Conservation (phyloP, 1,284 basidiomycete genomes). For the Malassezia arunalokei region DNA sequence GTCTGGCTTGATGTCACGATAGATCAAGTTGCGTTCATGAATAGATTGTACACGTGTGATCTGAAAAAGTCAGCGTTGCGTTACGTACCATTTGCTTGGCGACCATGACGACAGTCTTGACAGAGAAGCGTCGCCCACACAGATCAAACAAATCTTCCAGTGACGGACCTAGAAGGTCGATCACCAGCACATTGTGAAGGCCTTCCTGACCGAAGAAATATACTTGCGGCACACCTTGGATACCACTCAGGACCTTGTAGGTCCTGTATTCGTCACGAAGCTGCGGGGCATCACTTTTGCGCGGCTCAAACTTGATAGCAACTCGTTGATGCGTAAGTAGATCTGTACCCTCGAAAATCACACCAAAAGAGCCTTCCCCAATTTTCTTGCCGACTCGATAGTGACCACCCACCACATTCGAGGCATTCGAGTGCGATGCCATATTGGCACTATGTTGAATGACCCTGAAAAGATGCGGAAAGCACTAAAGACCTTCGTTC, state of each 20-base stretch:
- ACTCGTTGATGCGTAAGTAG: conserved; percentile 87
- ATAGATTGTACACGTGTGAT: conserved; percentile 69
- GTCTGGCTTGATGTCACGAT: conserved; percentile 94
- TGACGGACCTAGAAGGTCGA: conserved; percentile 83
- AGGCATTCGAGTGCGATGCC: conserved; percentile 32
- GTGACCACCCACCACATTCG: conserved; percentile 53
- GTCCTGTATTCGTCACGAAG: conserved; percentile 90
- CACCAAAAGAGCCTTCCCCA: conserved; percentile 62
- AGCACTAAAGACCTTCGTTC: not conserved
- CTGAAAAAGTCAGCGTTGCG: conserved; percentile 3
- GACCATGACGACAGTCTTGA: conserved; percentile 93
- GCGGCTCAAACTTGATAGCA: conserved; percentile 95
- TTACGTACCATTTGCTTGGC: conserved; percentile 79
- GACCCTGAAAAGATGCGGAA: not conserved
- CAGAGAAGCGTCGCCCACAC: conserved; percentile 83
- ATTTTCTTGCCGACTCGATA: conserved; percentile 72
- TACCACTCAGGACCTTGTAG: conserved; percentile 80
- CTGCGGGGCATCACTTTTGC: conserved; percentile 91
- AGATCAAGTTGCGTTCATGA: conserved; percentile 92
- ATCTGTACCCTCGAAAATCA: conserved; percentile 94
- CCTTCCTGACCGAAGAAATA: conserved; percentile 96
- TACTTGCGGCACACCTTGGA: conserved; percentile 71
- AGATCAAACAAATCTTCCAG: conserved; percentile 91
- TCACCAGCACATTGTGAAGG: conserved; percentile 91
- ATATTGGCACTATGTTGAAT: not conserved